Evolutionary conservation across 1,284 basidiomycete genomes (phyloP).

Genomic region (Lignosus rhinocerotis): DNA sequence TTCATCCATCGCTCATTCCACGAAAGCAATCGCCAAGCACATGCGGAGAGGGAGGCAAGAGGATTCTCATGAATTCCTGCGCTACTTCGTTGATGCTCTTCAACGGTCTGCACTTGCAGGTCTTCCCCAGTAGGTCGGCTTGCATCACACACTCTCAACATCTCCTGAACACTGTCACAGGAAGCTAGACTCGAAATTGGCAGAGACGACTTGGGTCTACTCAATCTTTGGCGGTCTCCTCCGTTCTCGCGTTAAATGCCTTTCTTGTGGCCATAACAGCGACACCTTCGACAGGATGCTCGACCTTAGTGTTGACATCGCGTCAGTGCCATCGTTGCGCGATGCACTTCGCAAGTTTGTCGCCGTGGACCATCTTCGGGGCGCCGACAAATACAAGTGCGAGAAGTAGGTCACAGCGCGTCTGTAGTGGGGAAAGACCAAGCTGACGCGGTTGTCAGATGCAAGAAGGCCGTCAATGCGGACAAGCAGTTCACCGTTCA

Average conservation of each 20-base stretch:
- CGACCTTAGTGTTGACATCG: constrained; percentile 90
- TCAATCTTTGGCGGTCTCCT: constrained; percentile 92
- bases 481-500: constrained; percentile 89
- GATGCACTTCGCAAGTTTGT: constrained; percentile 86
- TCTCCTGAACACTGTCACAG: constrained; percentile 39
- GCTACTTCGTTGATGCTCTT: constrained; percentile 90
- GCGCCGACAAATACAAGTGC: constrained; percentile 97
- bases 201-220: constrained; percentile 93
- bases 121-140: constrained; percentile 60
- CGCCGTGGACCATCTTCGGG: constrained; percentile 81
- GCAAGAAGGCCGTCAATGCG: constrained; percentile 86
- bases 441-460: constrained; percentile 48
- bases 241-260: constrained; percentile 92
- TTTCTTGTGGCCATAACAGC: constrained; percentile 82
- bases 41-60: constrained; percentile 93
- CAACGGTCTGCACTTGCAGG: constrained; percentile 85
- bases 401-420: constrained; percentile 69
- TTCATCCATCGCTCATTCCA: not conserved
- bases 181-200: constrained; percentile 77
- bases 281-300: constrained; percentile 97
- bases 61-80: constrained; percentile 97
- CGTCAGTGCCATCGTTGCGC: constrained; percentile 60
- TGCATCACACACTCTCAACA: not conserved
- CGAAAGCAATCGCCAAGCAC: constrained; percentile 87
- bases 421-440: not conserved